Conservation (phyloP, 106 monocot genomes). For the Dendrobium catenatum region DNA sequence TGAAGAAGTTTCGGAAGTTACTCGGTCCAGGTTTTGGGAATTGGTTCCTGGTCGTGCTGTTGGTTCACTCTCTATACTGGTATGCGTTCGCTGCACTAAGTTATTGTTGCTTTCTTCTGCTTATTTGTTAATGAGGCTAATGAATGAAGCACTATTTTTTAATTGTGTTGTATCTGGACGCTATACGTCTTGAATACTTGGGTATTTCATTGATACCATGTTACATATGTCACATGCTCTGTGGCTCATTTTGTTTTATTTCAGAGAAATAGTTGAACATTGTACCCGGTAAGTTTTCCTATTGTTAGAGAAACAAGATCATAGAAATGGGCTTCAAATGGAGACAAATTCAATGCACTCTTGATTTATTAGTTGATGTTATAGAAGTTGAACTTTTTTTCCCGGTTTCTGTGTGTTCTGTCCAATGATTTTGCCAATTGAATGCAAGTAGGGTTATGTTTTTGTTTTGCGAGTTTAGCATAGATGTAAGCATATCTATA, state of each 20-base stretch:
- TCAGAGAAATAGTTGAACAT: not conserved
- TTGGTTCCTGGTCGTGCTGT: constrained; percentile 77
- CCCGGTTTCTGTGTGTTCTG: too few species aligned
- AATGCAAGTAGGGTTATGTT: too few species aligned
- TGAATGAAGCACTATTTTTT: not conserved
- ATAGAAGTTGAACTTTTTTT: too few species aligned
- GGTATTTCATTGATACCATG: not conserved
- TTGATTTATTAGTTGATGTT: too few species aligned
- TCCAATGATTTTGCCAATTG: too few species aligned
- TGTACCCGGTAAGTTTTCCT: not conserved
- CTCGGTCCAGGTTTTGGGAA: constrained; percentile 90
- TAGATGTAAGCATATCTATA: too few species aligned
- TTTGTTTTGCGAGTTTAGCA: too few species aligned
- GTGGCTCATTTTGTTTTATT: not conserved
- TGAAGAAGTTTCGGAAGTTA: constrained; percentile 84
- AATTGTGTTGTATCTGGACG: too few species aligned
- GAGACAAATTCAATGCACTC: not conserved
- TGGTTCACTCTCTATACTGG: constrained; percentile 84
- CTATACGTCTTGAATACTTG: not conserved
- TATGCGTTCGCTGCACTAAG: constrained; percentile 10
- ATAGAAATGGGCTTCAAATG: not conserved
- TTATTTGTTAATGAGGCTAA: not conserved
- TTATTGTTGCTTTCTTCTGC: not conserved
- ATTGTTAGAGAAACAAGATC: not conserved
- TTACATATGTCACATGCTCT: not conserved